These are phyloP conservation scores for Teratosphaeria pseudoeucalypti DNA, from an alignment of 2,329 filamentous ascomycete genomes.

Conservation along the genomic window DNA sequence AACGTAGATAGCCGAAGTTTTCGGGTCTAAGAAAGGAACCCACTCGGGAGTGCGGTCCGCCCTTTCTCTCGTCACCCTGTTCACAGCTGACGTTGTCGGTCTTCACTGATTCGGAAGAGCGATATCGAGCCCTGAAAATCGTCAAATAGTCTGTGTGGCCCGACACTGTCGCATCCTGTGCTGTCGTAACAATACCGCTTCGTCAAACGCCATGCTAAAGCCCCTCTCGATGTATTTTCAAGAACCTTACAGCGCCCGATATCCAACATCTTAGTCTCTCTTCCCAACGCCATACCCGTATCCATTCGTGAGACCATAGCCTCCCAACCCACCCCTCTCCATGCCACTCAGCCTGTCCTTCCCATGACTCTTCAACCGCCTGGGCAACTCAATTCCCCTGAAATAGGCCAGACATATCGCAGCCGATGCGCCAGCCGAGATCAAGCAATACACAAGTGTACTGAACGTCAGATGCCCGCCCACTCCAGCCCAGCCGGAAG, in stretches of 20 bases:
- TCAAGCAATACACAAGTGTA: constrained; percentile 40
- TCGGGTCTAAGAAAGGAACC: neutral
- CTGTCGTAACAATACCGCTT: neutral
- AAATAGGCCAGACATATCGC: constrained; percentile 46
- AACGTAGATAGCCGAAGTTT: neutral
- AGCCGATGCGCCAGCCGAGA: constrained; percentile 38
- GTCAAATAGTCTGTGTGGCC: neutral
- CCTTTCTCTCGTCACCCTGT: neutral
- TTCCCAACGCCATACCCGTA: constrained; percentile 28
- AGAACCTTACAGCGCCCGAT: neutral
- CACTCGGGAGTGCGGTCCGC: neutral
- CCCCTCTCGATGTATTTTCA: neutral
- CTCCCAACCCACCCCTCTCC: constrained; percentile 30
- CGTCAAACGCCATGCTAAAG: neutral
- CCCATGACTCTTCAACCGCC: constrained; percentile 46
- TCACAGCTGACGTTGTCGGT: neutral
- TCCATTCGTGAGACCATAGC: constrained; percentile 32
- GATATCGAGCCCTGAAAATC: too few species aligned
- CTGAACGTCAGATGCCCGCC: constrained; percentile 42
- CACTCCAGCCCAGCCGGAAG: constrained; percentile 43
- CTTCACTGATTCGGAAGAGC: too few species aligned
- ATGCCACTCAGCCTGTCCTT: constrained; percentile 38
- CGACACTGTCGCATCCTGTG: neutral
- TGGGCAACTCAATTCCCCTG: constrained; percentile 41
- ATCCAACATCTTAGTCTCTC: constrained; percentile 26